These are phyloP conservation scores for Phoma herbarum DNA, from an alignment of 2,329 filamentous ascomycete genomes.

Conservation along the genomic window DNA sequence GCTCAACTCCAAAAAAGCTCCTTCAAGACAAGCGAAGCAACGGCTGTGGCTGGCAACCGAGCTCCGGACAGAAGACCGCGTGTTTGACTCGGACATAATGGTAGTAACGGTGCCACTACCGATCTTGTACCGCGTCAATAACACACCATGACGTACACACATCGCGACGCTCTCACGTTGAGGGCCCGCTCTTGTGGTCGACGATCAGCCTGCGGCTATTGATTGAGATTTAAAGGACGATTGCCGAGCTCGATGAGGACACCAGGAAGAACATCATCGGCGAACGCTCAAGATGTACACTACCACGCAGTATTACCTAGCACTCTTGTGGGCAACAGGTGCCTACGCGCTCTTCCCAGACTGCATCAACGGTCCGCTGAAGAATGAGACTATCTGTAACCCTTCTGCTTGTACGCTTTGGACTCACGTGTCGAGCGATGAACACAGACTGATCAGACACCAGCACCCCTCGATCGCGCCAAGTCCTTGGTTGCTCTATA, in stretches of 20 bases:
- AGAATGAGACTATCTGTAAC: constrained; percentile 62
- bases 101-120: constrained; percentile 2
- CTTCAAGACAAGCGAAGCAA: constrained; percentile 18
- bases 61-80: constrained; percentile 7
- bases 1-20: constrained; percentile 17
- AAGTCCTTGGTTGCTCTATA: constrained; percentile 38
- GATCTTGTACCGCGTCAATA: constrained; percentile 13
- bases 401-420: constrained; percentile 45
- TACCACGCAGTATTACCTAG: constrained; percentile 18
- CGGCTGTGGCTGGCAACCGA: constrained; percentile 21
- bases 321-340: constrained; percentile 20
- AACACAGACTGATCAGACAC: not conserved
- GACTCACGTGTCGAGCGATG: not conserved
- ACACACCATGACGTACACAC: constrained; percentile 25
- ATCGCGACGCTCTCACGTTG: constrained; percentile 16
- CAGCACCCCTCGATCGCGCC: constrained; percentile 39
- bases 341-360: constrained; percentile 57
- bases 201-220: constrained; percentile 30
- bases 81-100: constrained; percentile 5
- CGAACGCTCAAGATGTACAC: constrained; percentile 22
- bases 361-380: constrained; percentile 61
- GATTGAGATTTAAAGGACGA: constrained; percentile 24
- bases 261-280: not conserved
- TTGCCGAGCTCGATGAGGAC: not conserved
- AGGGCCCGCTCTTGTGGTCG: constrained; percentile 1